Base-by-base conservation (phyloP, 2,329 filamentous ascomycete species). In the Pseudogymnoascus sp. region DNA sequence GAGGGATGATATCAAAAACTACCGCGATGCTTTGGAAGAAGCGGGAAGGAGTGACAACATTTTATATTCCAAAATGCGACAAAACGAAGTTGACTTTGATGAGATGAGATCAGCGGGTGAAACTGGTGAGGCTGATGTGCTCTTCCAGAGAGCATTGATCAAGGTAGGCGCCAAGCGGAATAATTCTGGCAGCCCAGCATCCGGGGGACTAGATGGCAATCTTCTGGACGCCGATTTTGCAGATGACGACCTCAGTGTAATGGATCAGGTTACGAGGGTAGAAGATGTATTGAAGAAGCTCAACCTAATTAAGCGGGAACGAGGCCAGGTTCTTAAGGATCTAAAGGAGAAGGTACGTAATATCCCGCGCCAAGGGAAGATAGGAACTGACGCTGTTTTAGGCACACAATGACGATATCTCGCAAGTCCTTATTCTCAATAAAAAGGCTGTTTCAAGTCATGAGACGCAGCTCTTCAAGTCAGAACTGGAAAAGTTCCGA, bases 361-460 rank as follows among this genome's bases (percentile, higher is more conserved):
- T 61, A 61, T 15, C 36, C 28, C 31, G 5, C 8, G 9, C 2
- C 8, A 21, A 5, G 11, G 19, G 35, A 50, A 61, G 44, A 31
- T 47, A 36, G 10, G 35, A 11, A 35, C 60, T 63, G 47, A 64
- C 35, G 7, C 59, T 40, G 17, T 31, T 60, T 9, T 62, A 97
- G 93, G 88, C 93, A 62, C 93, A 96, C 76, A 91, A 89, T 68
- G 96, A 99, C 72, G 96, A 99, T 71, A 99, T 99, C 67, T 97
- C 93, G 4, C 95, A 96, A 72, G 93, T 97, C 11, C 81, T 99
- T 65, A 99, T 99, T 63, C 79, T 99, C 65, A 99, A 99, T 81
- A 97, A 97, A 75, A 99, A 97, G 77, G 89, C 91, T 1, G 93
- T 97, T 71, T 84, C 91, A 19, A 96, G 91, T 71, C 93, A 95